Conservation (phyloP, 2,329 filamentous ascomycete genomes). For the Pseudogymnoascus sp. region DNA sequence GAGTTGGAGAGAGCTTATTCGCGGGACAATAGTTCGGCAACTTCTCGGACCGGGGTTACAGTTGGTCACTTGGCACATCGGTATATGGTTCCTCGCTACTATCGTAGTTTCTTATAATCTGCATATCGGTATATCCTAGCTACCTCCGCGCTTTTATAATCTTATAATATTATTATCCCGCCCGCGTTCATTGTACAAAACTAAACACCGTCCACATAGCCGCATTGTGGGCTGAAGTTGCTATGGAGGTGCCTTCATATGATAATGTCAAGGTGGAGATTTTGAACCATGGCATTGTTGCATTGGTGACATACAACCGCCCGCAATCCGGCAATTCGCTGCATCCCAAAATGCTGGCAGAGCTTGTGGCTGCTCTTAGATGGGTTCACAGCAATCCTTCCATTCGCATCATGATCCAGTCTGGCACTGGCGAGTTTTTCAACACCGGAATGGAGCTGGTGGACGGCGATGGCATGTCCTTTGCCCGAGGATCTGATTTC, state of each 20-base stretch:
- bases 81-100: neutral
- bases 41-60: neutral
- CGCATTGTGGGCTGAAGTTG: neutral
- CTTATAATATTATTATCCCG: neutral
- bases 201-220: neutral
- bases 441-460: conserved; percentile 20
- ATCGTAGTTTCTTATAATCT: neutral
- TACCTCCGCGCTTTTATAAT: neutral
- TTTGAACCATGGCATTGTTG: conserved; percentile 8
- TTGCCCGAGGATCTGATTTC: conserved; percentile 17
- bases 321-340: conserved; percentile 19
- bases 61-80: neutral
- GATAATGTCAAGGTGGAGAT: neutral
- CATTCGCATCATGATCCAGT: conserved; percentile 18
- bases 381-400: conserved; percentile 16
- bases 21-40: neutral
- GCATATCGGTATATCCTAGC: neutral
- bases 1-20: neutral
- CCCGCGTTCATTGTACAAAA: neutral
- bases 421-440: conserved; percentile 20
- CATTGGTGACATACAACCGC: conserved; percentile 20
- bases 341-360: conserved; percentile 15
- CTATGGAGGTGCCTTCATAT: neutral
- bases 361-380: conserved; percentile 15
- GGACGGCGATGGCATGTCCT: conserved; percentile 14